These are phyloP conservation scores for Fusarium transvaalense DNA, from an alignment of 2,329 filamentous ascomycete genomes.

Conservation along the genomic window DNA sequence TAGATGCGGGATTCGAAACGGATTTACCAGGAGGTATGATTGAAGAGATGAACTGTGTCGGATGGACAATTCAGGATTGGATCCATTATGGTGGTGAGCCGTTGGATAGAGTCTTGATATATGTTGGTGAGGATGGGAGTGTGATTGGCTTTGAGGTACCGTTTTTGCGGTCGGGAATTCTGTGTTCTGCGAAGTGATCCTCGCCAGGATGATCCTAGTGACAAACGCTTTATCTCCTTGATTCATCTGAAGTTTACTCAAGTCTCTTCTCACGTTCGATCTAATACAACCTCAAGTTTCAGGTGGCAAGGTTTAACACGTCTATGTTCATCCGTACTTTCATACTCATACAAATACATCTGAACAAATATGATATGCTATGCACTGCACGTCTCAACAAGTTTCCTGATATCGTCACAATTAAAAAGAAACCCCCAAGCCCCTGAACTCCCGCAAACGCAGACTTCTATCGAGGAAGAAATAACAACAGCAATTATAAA, in stretches of 20 bases:
- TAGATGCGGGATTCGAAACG: slow-evolving; percentile 28
- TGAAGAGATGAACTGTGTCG: slow-evolving; percentile 44
- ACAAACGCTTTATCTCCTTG: too few species aligned
- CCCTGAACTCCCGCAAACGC: neutral
- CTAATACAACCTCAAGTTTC: too few species aligned
- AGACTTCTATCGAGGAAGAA: neutral
- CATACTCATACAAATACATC: neutral
- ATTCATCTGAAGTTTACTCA: too few species aligned
- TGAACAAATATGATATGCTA: neutral
- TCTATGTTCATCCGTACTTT: neutral
- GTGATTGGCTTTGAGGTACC: slow-evolving; percentile 52
- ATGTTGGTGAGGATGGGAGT: slow-evolving; percentile 33
- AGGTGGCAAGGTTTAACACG: too few species aligned
- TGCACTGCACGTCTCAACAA: neutral
- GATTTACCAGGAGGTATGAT: slow-evolving; percentile 48
- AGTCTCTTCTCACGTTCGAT: too few species aligned
- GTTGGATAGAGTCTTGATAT: slow-evolving; percentile 51
- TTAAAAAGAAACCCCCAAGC: neutral
- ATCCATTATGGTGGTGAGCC: slow-evolving; percentile 53
- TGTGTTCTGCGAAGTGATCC: slow-evolving; percentile 2
- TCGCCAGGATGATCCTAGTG: neutral
- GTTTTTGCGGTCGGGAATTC: slow-evolving; percentile 49
- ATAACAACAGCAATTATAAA: neutral
- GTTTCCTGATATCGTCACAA: neutral
- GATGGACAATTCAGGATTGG: slow-evolving; percentile 54